phyloP scores from a whole-genome alignment of 345 rosid genomes.

The Syzygium oleosum region DNA sequence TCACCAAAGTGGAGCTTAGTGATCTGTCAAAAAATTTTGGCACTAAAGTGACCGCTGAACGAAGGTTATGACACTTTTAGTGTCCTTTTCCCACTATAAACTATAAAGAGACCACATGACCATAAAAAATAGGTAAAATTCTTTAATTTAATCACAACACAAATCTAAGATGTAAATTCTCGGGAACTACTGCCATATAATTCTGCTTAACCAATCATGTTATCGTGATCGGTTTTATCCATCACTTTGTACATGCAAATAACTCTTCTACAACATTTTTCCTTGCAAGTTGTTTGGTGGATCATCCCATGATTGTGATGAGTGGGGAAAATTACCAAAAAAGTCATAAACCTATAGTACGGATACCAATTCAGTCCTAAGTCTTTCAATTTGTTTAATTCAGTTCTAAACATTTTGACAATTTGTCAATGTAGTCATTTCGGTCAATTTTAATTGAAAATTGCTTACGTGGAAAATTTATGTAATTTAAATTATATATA shows the following conservation, averaged over 20 bases:
- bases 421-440: background rate
- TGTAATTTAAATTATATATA: background rate
- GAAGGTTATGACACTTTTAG: too few relatives aligned
- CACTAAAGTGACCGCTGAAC: too few relatives aligned
- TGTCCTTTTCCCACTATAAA: too few relatives aligned
- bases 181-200: too few relatives aligned
- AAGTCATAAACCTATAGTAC: background rate
- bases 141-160: background rate
- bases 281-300: background rate
- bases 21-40: too few relatives aligned
- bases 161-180: background rate
- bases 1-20: too few relatives aligned
- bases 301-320: background rate
- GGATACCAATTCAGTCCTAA: background rate
- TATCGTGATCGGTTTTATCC: background rate
- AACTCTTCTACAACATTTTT: background rate
- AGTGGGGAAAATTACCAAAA: background rate
- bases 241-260: accelerated
- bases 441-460: background rate
- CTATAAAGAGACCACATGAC: background rate
- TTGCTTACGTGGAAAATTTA: background rate
- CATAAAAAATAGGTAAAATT: background rate
- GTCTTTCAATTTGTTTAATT: background rate
- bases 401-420: background rate
- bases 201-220: background rate